phyloP scores from a whole-genome alignment of 2,329 filamentous ascomycete genomes.

The Beauveria bassiana region DNA sequence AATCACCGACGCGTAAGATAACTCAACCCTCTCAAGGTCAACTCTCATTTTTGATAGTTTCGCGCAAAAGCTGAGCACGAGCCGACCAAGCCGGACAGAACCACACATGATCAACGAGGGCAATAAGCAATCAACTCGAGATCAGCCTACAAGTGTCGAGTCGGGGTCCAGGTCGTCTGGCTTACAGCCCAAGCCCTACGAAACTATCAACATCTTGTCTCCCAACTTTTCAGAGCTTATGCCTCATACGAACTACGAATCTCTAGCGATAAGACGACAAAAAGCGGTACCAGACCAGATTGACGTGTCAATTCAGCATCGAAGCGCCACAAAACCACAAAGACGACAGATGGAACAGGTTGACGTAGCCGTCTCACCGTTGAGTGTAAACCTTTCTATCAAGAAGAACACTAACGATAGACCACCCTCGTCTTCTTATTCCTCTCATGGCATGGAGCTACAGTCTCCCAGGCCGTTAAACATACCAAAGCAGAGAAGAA shows the following conservation, averaged over 20 bases:
- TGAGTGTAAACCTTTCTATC: constrained; percentile 16
- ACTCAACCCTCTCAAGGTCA: background rate
- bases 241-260: constrained; percentile 17
- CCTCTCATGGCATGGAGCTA: constrained; percentile 14
- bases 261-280: constrained; percentile 24
- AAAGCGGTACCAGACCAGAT: constrained; percentile 7
- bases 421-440: constrained; percentile 20
- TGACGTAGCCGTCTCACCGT: constrained; percentile 20
- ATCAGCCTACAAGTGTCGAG: background rate
- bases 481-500: constrained; percentile 3
- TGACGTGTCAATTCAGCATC: background rate
- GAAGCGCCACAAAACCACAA: background rate
- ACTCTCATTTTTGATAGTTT: constrained; percentile 12
- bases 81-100: constrained; percentile 14
- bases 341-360: constrained; percentile 6
- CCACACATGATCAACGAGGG: constrained; percentile 12
- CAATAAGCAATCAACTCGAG: background rate
- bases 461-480: constrained; percentile 18
- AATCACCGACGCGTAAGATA: constrained; percentile 36
- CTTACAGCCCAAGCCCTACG: background rate
- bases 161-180: background rate
- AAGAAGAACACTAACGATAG: constrained; percentile 13
- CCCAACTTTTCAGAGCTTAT: constrained; percentile 26
- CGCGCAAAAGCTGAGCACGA: constrained; percentile 20
- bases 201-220: constrained; percentile 14